These are phyloP conservation scores for Lepidium campestre DNA, from an alignment of 441 rosid species.

Conservation along the genomic window DNA sequence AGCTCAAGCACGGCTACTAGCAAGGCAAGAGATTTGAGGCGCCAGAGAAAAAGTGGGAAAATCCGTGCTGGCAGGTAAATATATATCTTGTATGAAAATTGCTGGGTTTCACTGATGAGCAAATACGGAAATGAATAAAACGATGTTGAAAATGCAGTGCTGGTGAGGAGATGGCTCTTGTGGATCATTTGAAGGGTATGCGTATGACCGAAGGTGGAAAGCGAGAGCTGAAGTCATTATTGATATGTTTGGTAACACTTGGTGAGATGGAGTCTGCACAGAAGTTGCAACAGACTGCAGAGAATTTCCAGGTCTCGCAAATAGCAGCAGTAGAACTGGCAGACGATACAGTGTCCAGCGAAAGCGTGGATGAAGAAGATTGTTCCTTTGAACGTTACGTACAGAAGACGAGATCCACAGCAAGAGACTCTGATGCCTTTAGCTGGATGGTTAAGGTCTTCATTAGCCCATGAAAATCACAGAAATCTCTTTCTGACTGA, in stretches of 20 bases:
- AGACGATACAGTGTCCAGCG: slow-evolving; percentile 59
- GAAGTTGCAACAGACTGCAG: slow-evolving; percentile 61
- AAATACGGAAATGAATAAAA: slow-evolving; percentile 2
- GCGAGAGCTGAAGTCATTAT: slow-evolving; percentile 66
- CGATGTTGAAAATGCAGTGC: slow-evolving; percentile 44
- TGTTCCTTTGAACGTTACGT: slow-evolving; percentile 52
- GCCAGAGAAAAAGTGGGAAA: slow-evolving; percentile 71
- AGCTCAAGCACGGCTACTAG: slow-evolving; percentile 43
- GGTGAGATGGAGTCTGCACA: slow-evolving; percentile 63
- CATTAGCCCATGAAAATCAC: slow-evolving; percentile 37
- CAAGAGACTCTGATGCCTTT: slow-evolving; percentile 42
- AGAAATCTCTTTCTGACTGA: not conserved
- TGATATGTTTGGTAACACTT: slow-evolving; percentile 66
- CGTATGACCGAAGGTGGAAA: slow-evolving; percentile 59
- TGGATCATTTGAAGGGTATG: slow-evolving; percentile 91
- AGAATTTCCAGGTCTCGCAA: slow-evolving; percentile 72
- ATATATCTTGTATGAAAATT: not conserved
- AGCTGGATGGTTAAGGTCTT: slow-evolving; percentile 76
- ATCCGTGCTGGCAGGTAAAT: slow-evolving; percentile 92
- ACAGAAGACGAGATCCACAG: slow-evolving; percentile 34
- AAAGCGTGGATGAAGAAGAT: slow-evolving; percentile 49
- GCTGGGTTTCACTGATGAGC: not conserved
- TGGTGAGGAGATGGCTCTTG: slow-evolving; percentile 89
- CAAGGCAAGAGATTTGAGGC: slow-evolving; percentile 69
- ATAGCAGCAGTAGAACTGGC: slow-evolving; percentile 79